Base-by-base conservation (phyloP, 176 grass and related monocot species). In the Musa troglodytarum region DNA sequence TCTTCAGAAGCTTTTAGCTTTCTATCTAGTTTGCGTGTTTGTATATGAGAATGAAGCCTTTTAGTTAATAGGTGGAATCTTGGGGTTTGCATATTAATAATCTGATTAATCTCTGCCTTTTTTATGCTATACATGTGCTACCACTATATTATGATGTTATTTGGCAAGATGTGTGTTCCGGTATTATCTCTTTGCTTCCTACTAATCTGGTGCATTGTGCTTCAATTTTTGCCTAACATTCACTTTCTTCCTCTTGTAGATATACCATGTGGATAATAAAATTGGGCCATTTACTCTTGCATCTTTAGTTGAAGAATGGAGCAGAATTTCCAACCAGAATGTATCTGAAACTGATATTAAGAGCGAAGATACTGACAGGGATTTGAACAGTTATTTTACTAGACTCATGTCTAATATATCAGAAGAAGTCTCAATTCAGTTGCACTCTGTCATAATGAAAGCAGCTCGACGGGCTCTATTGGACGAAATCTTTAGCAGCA, bases 391-490 rank as follows among this genome's bases (percentile, higher is more conserved):
- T 51, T 81, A 78, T 53, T 70, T 87, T 11, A 77, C 65, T 58
- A 76, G 77, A 19, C 80, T 93, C 68, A 82, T 90, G 76, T 79
- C 71, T 84, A 86, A 87, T 3, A 64, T 86, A 70, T 66, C 85
- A 54, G 77, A 87, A 51, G 88, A 93, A 63, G 73, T 98, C 52
- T 82, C 82, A 23, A 61, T 74, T 82, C 95, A 99, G 70, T 75
- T 99, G 20, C 88, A 99, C 75, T 79, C 88, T 15, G 88, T 80
- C 15, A 91, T 99, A 82, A 87, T 99, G 90, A 99, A 99, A 91
- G 87, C 95, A 68, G 86, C 88, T 67, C 86, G 95, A 55, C 89
- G 85, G 25, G 23, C 87, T 78, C 56, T 99, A 24, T 29, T 99
- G 75, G 88, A 94, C 84, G 90, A 93, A 91, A 88, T 99, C 57